These are phyloP conservation scores for Diaporthe australafricana DNA, from an alignment of 2,329 filamentous ascomycete species.

Conservation along the genomic window DNA sequence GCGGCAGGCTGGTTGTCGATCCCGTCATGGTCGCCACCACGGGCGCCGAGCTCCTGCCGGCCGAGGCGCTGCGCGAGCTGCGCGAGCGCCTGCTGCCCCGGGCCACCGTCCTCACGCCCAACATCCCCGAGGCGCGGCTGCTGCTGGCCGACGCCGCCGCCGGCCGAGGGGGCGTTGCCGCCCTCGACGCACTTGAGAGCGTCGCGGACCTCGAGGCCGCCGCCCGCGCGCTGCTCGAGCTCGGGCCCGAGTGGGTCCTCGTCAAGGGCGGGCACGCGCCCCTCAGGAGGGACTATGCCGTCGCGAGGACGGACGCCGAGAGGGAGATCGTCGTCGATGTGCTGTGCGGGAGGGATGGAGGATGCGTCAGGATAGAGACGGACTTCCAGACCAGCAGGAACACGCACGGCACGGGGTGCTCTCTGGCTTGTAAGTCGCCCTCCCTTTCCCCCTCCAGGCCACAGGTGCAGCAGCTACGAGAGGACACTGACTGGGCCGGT, in stretches of 20 bases:
- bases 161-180: conserved; percentile 56
- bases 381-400: conserved; percentile 79
- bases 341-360: conserved; percentile 69
- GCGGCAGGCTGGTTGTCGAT: conserved; percentile 72
- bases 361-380: conserved; percentile 74
- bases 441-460: not conserved
- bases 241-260: conserved; percentile 85
- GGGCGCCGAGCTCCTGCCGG: conserved; percentile 76
- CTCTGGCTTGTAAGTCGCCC: conserved; percentile 78
- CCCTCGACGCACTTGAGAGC: conserved; percentile 56
- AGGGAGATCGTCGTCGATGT: conserved; percentile 80
- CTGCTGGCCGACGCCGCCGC: conserved; percentile 69
- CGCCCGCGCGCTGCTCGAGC: conserved; percentile 71
- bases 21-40: conserved; percentile 92
- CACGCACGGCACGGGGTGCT: conserved; percentile 96
- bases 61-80: conserved; percentile 71
- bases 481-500: not conserved
- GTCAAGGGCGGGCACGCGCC: conserved; percentile 94
- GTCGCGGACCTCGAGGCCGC: conserved; percentile 76
- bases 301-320: conserved; percentile 69
- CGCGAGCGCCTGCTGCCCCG: conserved; percentile 70
- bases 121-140: conserved; percentile 79
- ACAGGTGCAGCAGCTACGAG: not conserved
- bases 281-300: conserved; percentile 71
- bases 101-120: conserved; percentile 79